Percentiles rank a stretch among this genome's conserved stretches.
Conservation (phyloP, 1,139 yeast species). For the Candida anutae region DNA sequence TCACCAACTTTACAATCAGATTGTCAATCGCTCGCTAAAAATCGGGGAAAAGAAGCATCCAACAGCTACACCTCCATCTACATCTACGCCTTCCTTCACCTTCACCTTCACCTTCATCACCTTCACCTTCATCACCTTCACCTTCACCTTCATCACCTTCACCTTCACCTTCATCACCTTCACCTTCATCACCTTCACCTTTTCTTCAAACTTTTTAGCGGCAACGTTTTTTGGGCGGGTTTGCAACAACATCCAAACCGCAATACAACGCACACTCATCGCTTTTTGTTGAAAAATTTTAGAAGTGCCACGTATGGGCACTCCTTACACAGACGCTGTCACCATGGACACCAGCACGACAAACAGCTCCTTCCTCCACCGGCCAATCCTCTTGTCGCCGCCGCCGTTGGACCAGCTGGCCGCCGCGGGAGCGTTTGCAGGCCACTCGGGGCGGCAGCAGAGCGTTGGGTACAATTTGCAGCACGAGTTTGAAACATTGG, state of each 20-base stretch:
- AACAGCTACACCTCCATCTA: no score
- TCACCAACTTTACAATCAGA: no score
- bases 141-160: neutral
- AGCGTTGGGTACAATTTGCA: constrained; percentile 39
- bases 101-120: neutral
- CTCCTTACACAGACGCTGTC: neutral
- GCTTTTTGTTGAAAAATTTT: neutral
- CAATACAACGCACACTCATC: no score
- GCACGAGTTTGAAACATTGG: constrained; percentile 41
- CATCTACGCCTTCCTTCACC: no score
- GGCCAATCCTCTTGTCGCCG: constrained; percentile 36
- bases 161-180: neutral
- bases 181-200: neutral
- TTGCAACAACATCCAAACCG: no score
- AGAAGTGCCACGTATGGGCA: neutral
- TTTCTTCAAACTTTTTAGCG: neutral
- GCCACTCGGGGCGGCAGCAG: constrained; percentile 27
- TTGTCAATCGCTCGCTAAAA: no score
- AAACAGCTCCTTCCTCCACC: constrained; percentile 9
- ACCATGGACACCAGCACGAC: constrained; percentile 4
- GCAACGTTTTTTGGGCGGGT: neutral
- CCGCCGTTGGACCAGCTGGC: constrained; percentile 24
- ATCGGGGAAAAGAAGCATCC: no score
- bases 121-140: neutral
- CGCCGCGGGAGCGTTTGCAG: constrained; percentile 4